phyloP scores from a whole-genome alignment of 2,329 filamentous ascomycete species.

The Botrytis medusae region DNA sequence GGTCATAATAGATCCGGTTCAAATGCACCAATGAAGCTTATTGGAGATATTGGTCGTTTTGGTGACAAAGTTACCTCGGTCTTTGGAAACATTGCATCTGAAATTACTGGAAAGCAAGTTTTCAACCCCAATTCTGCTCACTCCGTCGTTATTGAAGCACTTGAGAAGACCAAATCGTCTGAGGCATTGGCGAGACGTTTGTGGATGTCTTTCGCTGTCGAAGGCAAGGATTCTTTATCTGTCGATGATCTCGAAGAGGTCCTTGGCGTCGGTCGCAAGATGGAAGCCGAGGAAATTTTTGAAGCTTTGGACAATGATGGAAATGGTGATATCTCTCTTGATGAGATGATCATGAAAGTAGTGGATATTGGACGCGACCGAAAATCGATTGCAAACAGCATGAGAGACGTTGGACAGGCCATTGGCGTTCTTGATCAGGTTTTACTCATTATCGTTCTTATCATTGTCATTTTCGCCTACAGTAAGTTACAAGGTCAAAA shows the following conservation, averaged over 20 bases:
- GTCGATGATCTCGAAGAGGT: slow-evolving; percentile 85
- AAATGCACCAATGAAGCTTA: slow-evolving; percentile 74
- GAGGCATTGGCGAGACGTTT: slow-evolving; percentile 92
- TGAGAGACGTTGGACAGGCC: slow-evolving; percentile 97
- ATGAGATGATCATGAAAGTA: slow-evolving; percentile 81
- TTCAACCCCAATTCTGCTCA: slow-evolving; percentile 92
- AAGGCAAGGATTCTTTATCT: slow-evolving; percentile 78
- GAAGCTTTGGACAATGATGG: slow-evolving; percentile 76
- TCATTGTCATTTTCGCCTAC: slow-evolving; percentile 83
- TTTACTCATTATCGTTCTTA: slow-evolving; percentile 74
- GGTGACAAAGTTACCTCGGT: slow-evolving; percentile 92
- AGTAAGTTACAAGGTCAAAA: slow-evolving; percentile 47
- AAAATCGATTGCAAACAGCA: slow-evolving; percentile 85
- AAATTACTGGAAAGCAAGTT: slow-evolving; percentile 92
- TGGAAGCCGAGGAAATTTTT: slow-evolving; percentile 86
- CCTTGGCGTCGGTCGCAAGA: slow-evolving; percentile 69
- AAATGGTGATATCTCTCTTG: slow-evolving; percentile 91
- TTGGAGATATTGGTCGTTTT: slow-evolving; percentile 72
- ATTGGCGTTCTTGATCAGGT: slow-evolving; percentile 88
- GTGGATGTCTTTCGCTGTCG: slow-evolving; percentile 97
- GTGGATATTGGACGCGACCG: slow-evolving; percentile 81
- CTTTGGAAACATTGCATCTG: slow-evolving; percentile 89
- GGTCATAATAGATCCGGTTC: slow-evolving; percentile 56
- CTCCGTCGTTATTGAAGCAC: slow-evolving; percentile 82
- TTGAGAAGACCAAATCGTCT: slow-evolving; percentile 79